Conservation (phyloP, 2,329 filamentous ascomycete genomes). For the Tolypocladium tundrense region DNA sequence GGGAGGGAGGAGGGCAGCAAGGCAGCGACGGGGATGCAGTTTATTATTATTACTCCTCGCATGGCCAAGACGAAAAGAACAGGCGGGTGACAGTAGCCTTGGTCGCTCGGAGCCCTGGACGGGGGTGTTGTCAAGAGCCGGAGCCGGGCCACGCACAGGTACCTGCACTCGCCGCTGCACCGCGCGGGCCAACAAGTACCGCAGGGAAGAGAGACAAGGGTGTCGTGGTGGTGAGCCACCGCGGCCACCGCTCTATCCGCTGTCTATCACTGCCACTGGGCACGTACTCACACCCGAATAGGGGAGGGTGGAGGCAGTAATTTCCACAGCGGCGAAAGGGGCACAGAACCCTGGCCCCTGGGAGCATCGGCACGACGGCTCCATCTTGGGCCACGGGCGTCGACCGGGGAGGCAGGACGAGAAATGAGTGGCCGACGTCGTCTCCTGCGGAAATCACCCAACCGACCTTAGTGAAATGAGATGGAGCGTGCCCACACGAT, state of each 20-base stretch:
- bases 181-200: slow-evolving; percentile 2
- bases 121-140: background rate
- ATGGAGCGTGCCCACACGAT: background rate
- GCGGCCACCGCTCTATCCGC: slow-evolving; percentile 13
- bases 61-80: background rate
- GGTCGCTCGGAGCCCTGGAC: background rate
- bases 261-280: background rate
- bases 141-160: background rate
- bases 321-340: slow-evolving; percentile 7
- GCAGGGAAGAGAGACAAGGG: slow-evolving; percentile 2
- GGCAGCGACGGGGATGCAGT: slow-evolving; percentile 27
- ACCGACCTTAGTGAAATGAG: background rate
- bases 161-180: background rate
- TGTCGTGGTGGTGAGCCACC: slow-evolving; percentile 11
- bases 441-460: background rate
- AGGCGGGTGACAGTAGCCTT: slow-evolving; percentile 8
- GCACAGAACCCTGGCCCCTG: background rate
- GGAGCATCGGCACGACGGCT: background rate
- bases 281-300: slow-evolving; percentile 1
- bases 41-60: slow-evolving; percentile 19
- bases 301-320: slow-evolving; percentile 10
- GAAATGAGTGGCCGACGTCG: background rate
- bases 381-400: background rate
- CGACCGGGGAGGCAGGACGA: background rate
- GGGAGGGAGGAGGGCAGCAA: slow-evolving; percentile 20